Conservation (phyloP, 352 stramenopile genomes). For the Globisporangium middletonii region DNA sequence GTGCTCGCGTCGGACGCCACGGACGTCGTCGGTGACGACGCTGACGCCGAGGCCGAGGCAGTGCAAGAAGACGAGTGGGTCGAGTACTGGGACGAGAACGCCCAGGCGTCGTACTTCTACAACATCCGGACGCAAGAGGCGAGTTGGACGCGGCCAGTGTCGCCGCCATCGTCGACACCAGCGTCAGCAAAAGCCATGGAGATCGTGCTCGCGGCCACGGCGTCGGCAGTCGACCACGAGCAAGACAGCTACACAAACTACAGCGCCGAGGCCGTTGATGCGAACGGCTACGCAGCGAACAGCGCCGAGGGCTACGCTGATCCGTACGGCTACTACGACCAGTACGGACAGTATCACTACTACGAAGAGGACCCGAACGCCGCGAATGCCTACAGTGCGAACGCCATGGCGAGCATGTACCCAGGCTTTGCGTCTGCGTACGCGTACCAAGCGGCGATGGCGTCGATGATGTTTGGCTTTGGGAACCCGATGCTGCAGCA, state of each 20-base stretch:
- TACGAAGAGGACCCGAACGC: constrained; percentile 38
- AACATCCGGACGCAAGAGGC: constrained; percentile 85
- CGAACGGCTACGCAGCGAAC: constrained; percentile 2
- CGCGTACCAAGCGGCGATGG: constrained; percentile 56
- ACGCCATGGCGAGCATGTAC: constrained; percentile 27
- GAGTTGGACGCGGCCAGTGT: constrained; percentile 70
- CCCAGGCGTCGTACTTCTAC: constrained; percentile 86
- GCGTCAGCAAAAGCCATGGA: constrained; percentile 30
- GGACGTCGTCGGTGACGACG: neutral
- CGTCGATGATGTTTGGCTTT: constrained; percentile 53
- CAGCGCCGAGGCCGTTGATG: constrained; percentile 7
- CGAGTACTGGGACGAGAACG: constrained; percentile 89
- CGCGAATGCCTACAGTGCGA: neutral
- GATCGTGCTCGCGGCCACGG: constrained; percentile 23
- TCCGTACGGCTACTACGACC: constrained; percentile 79
- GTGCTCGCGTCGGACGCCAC: constrained; percentile 17
- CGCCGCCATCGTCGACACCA: constrained; percentile 21
- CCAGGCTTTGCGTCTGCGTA: constrained; percentile 51
- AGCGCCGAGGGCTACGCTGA: constrained; percentile 44
- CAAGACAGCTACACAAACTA: constrained; percentile 28
- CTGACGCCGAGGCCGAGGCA: constrained; percentile 5
- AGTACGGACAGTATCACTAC: constrained; percentile 78
- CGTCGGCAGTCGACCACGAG: constrained; percentile 35
- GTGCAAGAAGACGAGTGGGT: constrained; percentile 64
- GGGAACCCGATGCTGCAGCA: constrained; percentile 20